Conservation (phyloP, 768 basidiomycete species). For the Mycena albidolilacea region DNA sequence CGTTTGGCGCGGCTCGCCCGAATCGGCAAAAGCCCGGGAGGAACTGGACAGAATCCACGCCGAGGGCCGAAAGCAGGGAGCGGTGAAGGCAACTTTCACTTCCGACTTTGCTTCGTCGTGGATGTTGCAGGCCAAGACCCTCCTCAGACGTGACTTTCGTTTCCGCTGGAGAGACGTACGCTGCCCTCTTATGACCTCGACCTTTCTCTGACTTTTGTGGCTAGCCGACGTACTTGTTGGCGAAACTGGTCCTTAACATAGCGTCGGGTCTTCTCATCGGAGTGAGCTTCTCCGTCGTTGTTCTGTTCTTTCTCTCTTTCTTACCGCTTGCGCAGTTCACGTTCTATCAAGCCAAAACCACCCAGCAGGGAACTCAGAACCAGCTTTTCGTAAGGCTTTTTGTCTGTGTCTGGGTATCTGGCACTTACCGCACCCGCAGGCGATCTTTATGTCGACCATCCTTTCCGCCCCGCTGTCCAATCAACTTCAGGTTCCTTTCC, state of each 20-base stretch:
- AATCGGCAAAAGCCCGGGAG: slow-evolving; percentile 51
- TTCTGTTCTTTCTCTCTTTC: slow-evolving; percentile 2
- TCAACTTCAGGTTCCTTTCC: slow-evolving; percentile 75
- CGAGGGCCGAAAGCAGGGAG: slow-evolving; percentile 60
- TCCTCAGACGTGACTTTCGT: slow-evolving; percentile 60
- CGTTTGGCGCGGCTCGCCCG: slow-evolving; percentile 69
- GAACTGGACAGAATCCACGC: slow-evolving; percentile 64
- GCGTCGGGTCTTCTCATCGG: slow-evolving; percentile 70
- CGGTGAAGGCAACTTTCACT: slow-evolving; percentile 53
- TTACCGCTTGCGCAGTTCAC: slow-evolving; percentile 56
- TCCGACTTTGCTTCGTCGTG: slow-evolving; percentile 69
- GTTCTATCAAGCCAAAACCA: slow-evolving; percentile 69
- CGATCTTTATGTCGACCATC: slow-evolving; percentile 71
- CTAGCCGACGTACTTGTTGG: slow-evolving; percentile 71
- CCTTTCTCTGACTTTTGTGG: not conserved
- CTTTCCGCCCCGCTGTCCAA: slow-evolving; percentile 68
- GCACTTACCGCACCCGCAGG: slow-evolving; percentile 46
- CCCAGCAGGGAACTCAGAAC: slow-evolving; percentile 73
- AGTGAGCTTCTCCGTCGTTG: slow-evolving; percentile 1
- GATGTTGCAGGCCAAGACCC: slow-evolving; percentile 60
- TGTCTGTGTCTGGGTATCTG: slow-evolving; percentile 18
- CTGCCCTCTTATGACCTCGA: not conserved
- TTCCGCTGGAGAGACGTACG: slow-evolving; percentile 65
- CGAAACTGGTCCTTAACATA: slow-evolving; percentile 70
- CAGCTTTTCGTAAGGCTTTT: slow-evolving; percentile 69